Percentiles rank a stretch among this genome's conserved stretches.
Conservation (phyloP, 1,284 basidiomycete species). For the Lentinula novae-zelandiae region DNA sequence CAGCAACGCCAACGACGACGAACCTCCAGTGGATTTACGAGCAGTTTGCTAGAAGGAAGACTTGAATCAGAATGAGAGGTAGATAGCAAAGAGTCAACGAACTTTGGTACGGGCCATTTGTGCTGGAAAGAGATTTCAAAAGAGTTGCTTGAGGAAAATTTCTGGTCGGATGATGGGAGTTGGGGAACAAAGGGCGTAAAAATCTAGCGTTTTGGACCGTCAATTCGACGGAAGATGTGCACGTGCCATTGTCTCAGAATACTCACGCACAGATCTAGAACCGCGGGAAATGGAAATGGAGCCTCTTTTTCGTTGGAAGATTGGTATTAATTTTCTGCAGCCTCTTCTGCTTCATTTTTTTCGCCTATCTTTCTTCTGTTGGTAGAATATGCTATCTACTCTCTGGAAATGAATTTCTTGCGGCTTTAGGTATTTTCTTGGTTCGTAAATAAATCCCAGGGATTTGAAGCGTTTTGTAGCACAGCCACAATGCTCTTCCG, state of each 20-base stretch:
- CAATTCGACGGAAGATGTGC: constrained; percentile 4
- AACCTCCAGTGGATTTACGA: constrained; percentile 81
- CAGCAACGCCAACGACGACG: constrained; percentile 25
- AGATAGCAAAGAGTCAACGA: constrained; percentile 24
- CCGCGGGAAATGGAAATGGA: constrained; percentile 1
- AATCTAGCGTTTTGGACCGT: not conserved
- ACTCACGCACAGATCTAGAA: constrained; percentile 6
- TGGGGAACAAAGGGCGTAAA: constrained; percentile 31
- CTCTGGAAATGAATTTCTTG: not conserved
- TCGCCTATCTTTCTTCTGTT: not conserved
- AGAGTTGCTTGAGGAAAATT: constrained; percentile 24
- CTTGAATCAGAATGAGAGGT: constrained; percentile 27
- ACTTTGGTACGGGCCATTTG: constrained; percentile 77
- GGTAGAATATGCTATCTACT: too few species aligned
- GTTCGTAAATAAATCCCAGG: not conserved
- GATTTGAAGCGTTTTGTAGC: not conserved
- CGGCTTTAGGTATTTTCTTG: not conserved
- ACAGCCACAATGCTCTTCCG: not conserved
- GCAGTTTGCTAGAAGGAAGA: constrained; percentile 64
- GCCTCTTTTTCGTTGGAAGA: constrained; percentile 4
- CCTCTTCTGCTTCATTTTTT: not conserved
- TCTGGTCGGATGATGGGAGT: constrained; percentile 36
- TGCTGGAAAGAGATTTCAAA: constrained; percentile 22
- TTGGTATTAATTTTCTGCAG: constrained; percentile 4
- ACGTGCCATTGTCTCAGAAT: constrained; percentile 1